Evolutionary conservation across 352 stramenopile species (phyloP).

Genomic region (Elongisporangium senticosum): DNA sequence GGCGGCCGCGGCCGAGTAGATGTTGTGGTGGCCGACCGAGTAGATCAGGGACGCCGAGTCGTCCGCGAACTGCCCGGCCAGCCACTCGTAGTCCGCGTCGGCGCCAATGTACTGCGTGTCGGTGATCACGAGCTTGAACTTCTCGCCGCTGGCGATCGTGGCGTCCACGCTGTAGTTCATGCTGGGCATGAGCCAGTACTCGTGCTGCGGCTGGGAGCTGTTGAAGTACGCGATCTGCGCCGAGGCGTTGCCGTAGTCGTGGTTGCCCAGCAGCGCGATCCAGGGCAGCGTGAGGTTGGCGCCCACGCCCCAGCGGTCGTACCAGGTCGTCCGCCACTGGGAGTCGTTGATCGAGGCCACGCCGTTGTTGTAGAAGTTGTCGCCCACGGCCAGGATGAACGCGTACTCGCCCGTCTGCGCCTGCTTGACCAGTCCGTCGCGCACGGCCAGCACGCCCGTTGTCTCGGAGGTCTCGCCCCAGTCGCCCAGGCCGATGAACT

Average conservation of each 20-base stretch:
- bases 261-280: slow-evolving; percentile 33
- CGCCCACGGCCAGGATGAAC: slow-evolving; percentile 30
- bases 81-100: slow-evolving; percentile 17
- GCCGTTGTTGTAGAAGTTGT: slow-evolving; percentile 43
- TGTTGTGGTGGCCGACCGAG: slow-evolving; percentile 26
- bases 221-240: slow-evolving; percentile 26
- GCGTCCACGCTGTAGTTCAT: slow-evolving; percentile 28
- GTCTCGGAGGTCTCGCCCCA: slow-evolving; percentile 26
- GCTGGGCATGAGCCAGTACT: slow-evolving; percentile 37
- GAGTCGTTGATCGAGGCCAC: slow-evolving; percentile 20
- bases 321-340: slow-evolving; percentile 24
- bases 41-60: too few relatives aligned
- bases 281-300: slow-evolving; percentile 27
- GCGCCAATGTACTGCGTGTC: slow-evolving; percentile 24
- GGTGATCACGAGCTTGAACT: slow-evolving; percentile 26
- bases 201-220: slow-evolving; percentile 9
- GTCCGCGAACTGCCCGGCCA: slow-evolving; percentile 15
- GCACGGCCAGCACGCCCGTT: slow-evolving; percentile 20
- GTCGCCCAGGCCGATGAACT: slow-evolving; percentile 31
- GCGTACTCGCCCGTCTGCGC: slow-evolving; percentile 19
- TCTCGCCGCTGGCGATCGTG: slow-evolving; percentile 14
- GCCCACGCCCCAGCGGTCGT: slow-evolving; percentile 27
- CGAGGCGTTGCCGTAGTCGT: slow-evolving; percentile 33
- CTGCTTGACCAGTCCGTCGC: slow-evolving; percentile 18
- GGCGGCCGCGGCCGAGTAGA: slow-evolving; percentile 22